Evolutionary conservation across 2,329 filamentous ascomycete genomes (phyloP).

Genomic region (Paracamarosporium sp.): DNA sequence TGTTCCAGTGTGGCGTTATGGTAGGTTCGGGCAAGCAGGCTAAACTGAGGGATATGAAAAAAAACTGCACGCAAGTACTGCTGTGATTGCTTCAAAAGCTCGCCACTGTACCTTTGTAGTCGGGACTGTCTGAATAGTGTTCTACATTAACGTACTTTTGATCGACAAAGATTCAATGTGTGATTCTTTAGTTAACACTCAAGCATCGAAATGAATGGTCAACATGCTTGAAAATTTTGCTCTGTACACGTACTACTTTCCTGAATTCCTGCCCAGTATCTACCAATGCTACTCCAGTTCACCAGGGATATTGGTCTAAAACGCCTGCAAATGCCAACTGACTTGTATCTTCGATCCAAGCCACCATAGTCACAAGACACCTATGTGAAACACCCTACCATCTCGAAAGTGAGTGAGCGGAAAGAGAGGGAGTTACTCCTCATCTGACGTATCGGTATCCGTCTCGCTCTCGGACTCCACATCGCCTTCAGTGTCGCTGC

Average conservation of each 20-base stretch:
- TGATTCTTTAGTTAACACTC: neutral
- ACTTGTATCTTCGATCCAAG: neutral
- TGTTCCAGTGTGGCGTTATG: neutral
- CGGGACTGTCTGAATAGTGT: no score
- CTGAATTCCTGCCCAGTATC: neutral
- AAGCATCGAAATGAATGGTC: neutral
- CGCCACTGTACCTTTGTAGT: no score
- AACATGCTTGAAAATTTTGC: neutral
- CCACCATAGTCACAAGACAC: neutral
- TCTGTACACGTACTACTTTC: neutral
- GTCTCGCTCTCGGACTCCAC: conserved; percentile 60
- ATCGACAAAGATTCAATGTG: no score
- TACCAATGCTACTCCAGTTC: neutral
- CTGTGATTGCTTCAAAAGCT: no score
- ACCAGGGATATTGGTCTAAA: conserved; percentile 3
- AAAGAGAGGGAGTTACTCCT: conserved; percentile 35
- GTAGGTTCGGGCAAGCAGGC: no score
- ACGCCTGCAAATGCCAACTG: conserved; percentile 7
- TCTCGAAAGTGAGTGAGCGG: neutral
- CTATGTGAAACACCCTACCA: neutral
- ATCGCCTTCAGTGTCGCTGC: conserved; percentile 70
- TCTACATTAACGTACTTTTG: no score
- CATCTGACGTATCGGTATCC: conserved; percentile 51
- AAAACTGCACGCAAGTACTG: no score
- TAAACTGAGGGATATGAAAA: no score